Conservation (phyloP, 352 stramenopile species). For the Pythium dissotocum region DNA sequence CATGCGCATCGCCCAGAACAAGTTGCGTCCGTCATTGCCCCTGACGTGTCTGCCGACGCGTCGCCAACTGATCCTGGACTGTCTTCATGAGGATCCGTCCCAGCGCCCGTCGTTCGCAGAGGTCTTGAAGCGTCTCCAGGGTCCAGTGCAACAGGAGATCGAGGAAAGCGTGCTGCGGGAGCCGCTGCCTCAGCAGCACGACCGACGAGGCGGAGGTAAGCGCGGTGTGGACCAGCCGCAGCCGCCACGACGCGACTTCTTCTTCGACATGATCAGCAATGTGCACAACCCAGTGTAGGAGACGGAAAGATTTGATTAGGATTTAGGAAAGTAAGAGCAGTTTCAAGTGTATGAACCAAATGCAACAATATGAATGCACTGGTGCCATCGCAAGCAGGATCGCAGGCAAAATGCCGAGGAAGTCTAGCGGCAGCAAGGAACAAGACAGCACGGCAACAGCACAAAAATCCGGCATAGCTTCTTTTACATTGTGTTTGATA, state of each 20-base stretch:
- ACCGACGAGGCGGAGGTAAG: conserved; percentile 14
- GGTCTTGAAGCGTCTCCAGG: conserved; percentile 74
- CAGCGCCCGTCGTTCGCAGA: conserved; percentile 74
- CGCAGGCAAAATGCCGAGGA: background rate
- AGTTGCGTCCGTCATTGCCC: conserved; percentile 72
- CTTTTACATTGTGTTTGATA: conserved; percentile 16
- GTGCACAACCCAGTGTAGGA: conserved; percentile 26
- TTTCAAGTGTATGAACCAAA: background rate
- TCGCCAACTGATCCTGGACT: conserved; percentile 73
- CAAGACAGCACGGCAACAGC: conserved; percentile 20
- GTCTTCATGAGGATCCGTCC: conserved; percentile 53
- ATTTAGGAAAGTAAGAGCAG: background rate
- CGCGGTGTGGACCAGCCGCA: conserved; percentile 19
- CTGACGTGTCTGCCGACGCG: conserved; percentile 54
- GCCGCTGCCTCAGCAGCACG: conserved; percentile 24
- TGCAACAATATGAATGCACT: conserved; percentile 2
- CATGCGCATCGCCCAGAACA: conserved; percentile 74
- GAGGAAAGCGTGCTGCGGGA: conserved; percentile 43
- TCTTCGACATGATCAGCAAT: conserved; percentile 36
- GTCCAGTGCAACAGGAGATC: conserved; percentile 75
- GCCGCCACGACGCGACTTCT: conserved; percentile 17
- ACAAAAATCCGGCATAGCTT: conserved; percentile 32
- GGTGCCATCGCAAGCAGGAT: background rate
- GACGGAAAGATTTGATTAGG: background rate
- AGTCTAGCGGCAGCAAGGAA: background rate